Evolutionary conservation across 73 alveolate genomes (phyloP).

Genomic region (Uronychia binucleata): DNA sequence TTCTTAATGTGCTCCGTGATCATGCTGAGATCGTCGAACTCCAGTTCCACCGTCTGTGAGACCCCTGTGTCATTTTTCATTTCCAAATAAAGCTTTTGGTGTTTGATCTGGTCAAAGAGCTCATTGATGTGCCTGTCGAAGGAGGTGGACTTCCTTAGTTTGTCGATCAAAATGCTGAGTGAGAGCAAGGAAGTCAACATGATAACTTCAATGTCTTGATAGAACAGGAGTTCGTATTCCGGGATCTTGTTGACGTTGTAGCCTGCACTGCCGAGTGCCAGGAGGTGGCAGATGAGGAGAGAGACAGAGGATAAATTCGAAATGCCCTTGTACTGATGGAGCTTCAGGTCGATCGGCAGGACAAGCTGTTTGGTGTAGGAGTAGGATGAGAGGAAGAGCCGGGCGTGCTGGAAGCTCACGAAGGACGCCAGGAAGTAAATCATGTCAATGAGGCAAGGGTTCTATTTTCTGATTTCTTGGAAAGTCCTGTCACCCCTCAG

Average conservation of each 20-base stretch:
- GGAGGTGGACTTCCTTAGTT: not conserved
- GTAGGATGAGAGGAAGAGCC: not conserved
- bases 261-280: not conserved
- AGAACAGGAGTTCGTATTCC: not conserved
- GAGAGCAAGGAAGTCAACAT: not conserved
- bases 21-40: not conserved
- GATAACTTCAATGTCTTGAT: not conserved
- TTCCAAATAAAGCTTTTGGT: not conserved
- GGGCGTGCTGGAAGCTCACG: not conserved
- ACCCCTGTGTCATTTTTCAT: not conserved
- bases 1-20: not conserved
- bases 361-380: not conserved
- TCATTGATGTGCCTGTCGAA: not conserved
- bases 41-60: not conserved
- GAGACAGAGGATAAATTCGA: not conserved
- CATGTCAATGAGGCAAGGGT: not conserved
- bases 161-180: not conserved
- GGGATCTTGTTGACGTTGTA: not conserved
- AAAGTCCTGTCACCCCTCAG: not conserved
- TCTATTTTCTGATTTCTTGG: not conserved
- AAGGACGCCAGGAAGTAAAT: not conserved
- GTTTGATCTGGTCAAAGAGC: not conserved
- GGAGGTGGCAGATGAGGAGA: too few species aligned
- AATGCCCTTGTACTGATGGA: not conserved
- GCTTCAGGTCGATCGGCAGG: not conserved